phyloP scores from a whole-genome alignment of 1,139 yeast genomes.

The Nakaseomyces glabratus region DNA sequence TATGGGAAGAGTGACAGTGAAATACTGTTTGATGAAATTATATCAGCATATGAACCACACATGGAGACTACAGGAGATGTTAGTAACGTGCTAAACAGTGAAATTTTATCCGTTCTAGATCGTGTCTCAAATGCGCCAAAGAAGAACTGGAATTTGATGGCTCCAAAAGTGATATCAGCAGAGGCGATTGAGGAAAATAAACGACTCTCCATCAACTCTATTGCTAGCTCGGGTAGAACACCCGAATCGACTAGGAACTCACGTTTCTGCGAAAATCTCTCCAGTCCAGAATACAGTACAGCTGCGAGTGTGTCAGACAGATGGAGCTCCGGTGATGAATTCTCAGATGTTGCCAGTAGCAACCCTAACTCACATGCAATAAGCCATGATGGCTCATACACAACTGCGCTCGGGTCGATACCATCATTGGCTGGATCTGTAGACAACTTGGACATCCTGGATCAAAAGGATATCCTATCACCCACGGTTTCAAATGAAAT shows the following conservation, averaged over 20 bases:
- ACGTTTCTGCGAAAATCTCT: constrained; percentile 10
- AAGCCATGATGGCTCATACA: constrained; percentile 11
- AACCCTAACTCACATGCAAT: constrained; percentile 3
- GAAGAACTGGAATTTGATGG: constrained; percentile 9
- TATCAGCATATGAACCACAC: constrained; percentile 21
- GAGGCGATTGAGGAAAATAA: constrained; percentile 3
- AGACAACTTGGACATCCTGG: constrained; percentile 9
- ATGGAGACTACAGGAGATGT: constrained; percentile 1
- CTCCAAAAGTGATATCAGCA: constrained; percentile 1
- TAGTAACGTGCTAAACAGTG: constrained; percentile 10
- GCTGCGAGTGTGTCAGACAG: constrained; percentile 18
- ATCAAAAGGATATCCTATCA: constrained; percentile 5
- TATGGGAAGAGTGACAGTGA: constrained; percentile 17
- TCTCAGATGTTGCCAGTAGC: constrained; percentile 14
- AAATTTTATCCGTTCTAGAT: constrained; percentile 17
- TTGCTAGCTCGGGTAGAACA: constrained; percentile 7
- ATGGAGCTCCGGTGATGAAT: constrained; percentile 22
- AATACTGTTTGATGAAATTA: constrained; percentile 22
- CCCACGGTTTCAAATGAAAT: constrained; percentile 9
- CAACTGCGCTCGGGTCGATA: constrained; percentile 14
- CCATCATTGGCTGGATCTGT: constrained; percentile 11
- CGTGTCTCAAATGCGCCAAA: constrained; percentile 13
- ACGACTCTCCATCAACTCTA: constrained; percentile 5
- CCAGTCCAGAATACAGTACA: constrained; percentile 20
- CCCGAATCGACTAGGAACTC: constrained; percentile 9